Evolutionary conservation across 148 eudicot species (phyloP).

Genomic region (Rhododendron ferrugineum): DNA sequence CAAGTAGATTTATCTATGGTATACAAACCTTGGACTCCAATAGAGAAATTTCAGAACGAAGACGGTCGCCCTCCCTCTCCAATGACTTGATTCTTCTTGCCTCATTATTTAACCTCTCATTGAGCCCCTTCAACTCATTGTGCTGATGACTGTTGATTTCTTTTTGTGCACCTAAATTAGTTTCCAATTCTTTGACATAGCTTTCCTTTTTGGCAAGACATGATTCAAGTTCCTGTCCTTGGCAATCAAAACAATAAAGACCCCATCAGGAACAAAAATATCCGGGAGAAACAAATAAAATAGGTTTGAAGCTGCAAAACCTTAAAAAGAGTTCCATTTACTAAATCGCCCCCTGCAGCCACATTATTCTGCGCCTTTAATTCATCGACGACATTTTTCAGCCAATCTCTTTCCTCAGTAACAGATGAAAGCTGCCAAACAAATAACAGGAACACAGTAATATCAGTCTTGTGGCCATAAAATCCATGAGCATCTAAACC

Average conservation of each 20-base stretch:
- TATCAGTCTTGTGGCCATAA: neutral
- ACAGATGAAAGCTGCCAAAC: slow-evolving; percentile 59
- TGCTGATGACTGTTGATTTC: slow-evolving; percentile 55
- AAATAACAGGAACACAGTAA: neutral
- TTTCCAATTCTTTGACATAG: slow-evolving; percentile 65
- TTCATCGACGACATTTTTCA: slow-evolving; percentile 39
- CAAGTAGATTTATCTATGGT: slow-evolving; percentile 1
- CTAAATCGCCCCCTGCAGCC: slow-evolving; percentile 42
- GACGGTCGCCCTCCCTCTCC: slow-evolving; percentile 85
- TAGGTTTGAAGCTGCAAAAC: slow-evolving; percentile 24
- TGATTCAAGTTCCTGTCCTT: slow-evolving; percentile 65
- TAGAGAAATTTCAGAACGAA: slow-evolving; percentile 81
- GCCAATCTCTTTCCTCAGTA: slow-evolving; percentile 68
- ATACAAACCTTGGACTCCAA: slow-evolving; percentile 86
- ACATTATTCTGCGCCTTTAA: slow-evolving; percentile 40
- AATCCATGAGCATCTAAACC: neutral
- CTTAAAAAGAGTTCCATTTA: slow-evolving; percentile 48
- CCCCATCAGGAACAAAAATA: slow-evolving; percentile 4
- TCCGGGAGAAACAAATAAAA: neutral
- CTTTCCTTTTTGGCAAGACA: slow-evolving; percentile 60
- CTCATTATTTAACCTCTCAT: slow-evolving; percentile 73
- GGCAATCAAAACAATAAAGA: slow-evolving; percentile 19
- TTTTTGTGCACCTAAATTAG: slow-evolving; percentile 47
- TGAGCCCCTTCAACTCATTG: slow-evolving; percentile 66
- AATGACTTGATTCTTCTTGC: slow-evolving; percentile 72